Evolutionary conservation across 768 basidiomycete genomes (phyloP), one percentile per base, ranked within the genome.

Genomic region (Boletus bicolor): DNA sequence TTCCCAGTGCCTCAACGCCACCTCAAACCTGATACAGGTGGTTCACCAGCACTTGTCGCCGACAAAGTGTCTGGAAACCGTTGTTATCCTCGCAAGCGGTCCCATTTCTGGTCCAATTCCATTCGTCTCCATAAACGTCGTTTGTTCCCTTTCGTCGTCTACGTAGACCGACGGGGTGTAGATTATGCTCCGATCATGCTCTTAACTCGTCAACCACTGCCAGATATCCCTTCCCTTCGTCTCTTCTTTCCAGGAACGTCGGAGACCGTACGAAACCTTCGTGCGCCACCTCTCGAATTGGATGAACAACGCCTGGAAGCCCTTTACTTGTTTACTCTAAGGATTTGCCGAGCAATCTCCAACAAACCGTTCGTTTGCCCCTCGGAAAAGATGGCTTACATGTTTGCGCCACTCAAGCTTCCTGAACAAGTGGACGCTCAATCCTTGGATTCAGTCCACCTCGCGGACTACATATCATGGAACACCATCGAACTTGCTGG

Each of bases 351-450:
- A 49, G 72, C 81, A 8, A 71, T 88, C 11, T 73, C 79, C 61
- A 91, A 91, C 72, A 92, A 90, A 64, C 78, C 85, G 1, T 76
- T 88, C 35, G 70, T 72, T n/a, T 85, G 85, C 67, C 49, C 76
- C 8, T 51, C 76, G 47, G 78, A 82, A 42, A 69, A 80, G 17
- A 82, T 85, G 75, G 68, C 78, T 15, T 91, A 85, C 64, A 82
- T 91, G 61, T 72, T 90, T 59, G 83, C 85, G 11, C 89, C 91
- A 7, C 73, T 92, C 38, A 60, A 51, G 61, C 70, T 44, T 57
- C 70, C 49, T 41, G 58, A 62, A 49, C 49, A 64, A 70, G 55
- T 60, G 65, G 43, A 68, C 68, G 28, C 71, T 72, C n/a, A 35
- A 39, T 61, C 57, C 15, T 35, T 57, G 46, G 56, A 70, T 55